Conservation (phyloP, 805 yeast genomes). For the Torulaspora franciscae region DNA sequence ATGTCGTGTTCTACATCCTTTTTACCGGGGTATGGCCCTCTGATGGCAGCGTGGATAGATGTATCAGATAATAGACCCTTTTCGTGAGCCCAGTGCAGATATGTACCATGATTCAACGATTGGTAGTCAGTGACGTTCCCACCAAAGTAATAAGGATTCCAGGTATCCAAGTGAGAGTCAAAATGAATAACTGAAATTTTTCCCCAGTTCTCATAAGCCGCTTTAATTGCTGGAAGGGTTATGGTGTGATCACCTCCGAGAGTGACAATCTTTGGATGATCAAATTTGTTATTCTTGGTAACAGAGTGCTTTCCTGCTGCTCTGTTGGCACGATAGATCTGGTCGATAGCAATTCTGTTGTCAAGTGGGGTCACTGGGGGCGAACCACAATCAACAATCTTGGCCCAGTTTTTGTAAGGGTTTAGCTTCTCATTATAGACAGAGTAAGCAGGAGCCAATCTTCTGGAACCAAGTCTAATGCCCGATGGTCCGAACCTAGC, state of each 20-base stretch:
- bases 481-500: slow-evolving; percentile 51
- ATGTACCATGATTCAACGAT: slow-evolving; percentile 62
- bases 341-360: slow-evolving; percentile 56
- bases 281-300: slow-evolving; percentile 28
- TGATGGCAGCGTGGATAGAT: slow-evolving; percentile 56
- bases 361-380: slow-evolving; percentile 61
- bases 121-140: slow-evolving; percentile 59
- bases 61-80: slow-evolving; percentile 50
- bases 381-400: slow-evolving; percentile 56
- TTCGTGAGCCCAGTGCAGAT: slow-evolving; percentile 65
- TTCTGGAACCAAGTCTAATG: slow-evolving; percentile 43
- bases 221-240: slow-evolving; percentile 45
- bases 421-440: slow-evolving; percentile 53
- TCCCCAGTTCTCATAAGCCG: slow-evolving; percentile 45
- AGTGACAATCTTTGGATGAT: slow-evolving; percentile 41
- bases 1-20: slow-evolving; percentile 41
- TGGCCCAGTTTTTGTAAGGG: slow-evolving; percentile 50
- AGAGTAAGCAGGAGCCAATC: slow-evolving; percentile 41
- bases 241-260: slow-evolving; percentile 56
- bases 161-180: slow-evolving; percentile 67
- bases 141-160: slow-evolving; percentile 60
- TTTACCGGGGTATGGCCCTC: slow-evolving; percentile 53
- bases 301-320: slow-evolving; percentile 40
- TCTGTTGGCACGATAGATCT: slow-evolving; percentile 48
- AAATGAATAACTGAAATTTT: slow-evolving; percentile 48